These are phyloP conservation scores for Cytospora leucostoma DNA, from an alignment of 2,329 filamentous ascomycete species.

Conservation along the genomic window DNA sequence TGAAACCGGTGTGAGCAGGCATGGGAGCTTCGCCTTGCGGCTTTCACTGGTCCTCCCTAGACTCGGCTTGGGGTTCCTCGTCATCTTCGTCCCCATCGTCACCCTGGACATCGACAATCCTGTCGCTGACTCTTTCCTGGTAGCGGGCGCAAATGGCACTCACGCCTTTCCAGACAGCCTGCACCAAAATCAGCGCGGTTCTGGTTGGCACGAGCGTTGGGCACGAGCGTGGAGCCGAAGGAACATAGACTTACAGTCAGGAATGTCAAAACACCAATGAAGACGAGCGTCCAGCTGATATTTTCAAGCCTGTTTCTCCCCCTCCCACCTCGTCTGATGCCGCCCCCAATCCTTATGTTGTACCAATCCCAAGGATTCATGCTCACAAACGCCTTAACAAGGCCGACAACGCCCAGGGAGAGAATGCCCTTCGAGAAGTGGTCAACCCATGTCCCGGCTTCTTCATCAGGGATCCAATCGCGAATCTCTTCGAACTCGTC, in stretches of 20 bases:
- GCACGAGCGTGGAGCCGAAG: too few relatives aligned
- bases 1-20: background rate
- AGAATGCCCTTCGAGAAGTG: slow-evolving; percentile 90
- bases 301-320: slow-evolving; percentile 78
- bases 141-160: slow-evolving; percentile 69
- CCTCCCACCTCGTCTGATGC: slow-evolving; percentile 57
- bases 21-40: slow-evolving; percentile 1
- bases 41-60: slow-evolving; percentile 33
- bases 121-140: slow-evolving; percentile 77
- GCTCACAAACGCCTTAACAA: slow-evolving; percentile 76
- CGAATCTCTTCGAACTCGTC: slow-evolving; percentile 45
- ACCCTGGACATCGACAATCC: slow-evolving; percentile 77
- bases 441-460: slow-evolving; percentile 67
- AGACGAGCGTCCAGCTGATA: slow-evolving; percentile 76
- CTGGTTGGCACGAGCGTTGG: background rate
- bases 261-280: slow-evolving; percentile 80
- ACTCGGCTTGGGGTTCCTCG: slow-evolving; percentile 34
- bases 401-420: slow-evolving; percentile 84
- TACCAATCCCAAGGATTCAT: slow-evolving; percentile 77
- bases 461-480: slow-evolving; percentile 45
- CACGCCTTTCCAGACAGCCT: slow-evolving; percentile 82
- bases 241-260: slow-evolving; percentile 61
- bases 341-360: slow-evolving; percentile 65
- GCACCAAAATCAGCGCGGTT: slow-evolving; percentile 29
- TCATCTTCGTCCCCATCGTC: slow-evolving; percentile 50